Percentiles rank a stretch among this genome's conserved stretches.
Conservation (phyloP, 1,139 yeast species). For the Sugiyamaella japonica region DNA sequence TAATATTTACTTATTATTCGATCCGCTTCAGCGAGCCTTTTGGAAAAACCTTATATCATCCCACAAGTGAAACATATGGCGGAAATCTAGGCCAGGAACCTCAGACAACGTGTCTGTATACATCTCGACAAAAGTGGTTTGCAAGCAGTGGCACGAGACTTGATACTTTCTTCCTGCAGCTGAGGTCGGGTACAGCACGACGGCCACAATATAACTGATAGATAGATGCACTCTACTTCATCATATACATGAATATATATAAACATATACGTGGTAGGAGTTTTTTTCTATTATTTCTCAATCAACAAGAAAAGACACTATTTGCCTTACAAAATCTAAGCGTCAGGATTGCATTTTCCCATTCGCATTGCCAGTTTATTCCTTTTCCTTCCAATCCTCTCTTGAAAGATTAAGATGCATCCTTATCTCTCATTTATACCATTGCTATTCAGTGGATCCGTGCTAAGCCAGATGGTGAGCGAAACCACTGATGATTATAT, state of each 20-base stretch:
- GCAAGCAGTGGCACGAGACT: neutral
- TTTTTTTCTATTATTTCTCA: neutral
- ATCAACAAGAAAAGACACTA: neutral
- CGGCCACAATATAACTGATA: neutral
- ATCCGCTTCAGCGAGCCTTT: neutral
- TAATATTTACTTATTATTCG: neutral
- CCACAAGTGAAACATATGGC: neutral
- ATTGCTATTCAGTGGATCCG: neutral
- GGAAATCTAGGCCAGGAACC: neutral
- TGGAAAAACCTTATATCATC: neutral
- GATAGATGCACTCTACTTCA: neutral
- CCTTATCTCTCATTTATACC: neutral
- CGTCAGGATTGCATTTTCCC: neutral
- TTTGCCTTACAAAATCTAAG: neutral
- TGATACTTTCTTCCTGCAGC: slow-evolving; percentile 1
- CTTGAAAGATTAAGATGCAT: slow-evolving; percentile 5
- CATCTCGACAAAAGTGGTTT: neutral
- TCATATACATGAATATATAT: neutral
- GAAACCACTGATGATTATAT: slow-evolving; percentile 25
- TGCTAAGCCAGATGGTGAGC: neutral
- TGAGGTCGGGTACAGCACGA: neutral
- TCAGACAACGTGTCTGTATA: neutral
- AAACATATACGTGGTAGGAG: neutral
- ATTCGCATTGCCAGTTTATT: neutral
- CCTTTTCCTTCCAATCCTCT: neutral